Base-by-base conservation (phyloP, 169 alveolate genomes). In the Amoebophrya sp. region DNA sequence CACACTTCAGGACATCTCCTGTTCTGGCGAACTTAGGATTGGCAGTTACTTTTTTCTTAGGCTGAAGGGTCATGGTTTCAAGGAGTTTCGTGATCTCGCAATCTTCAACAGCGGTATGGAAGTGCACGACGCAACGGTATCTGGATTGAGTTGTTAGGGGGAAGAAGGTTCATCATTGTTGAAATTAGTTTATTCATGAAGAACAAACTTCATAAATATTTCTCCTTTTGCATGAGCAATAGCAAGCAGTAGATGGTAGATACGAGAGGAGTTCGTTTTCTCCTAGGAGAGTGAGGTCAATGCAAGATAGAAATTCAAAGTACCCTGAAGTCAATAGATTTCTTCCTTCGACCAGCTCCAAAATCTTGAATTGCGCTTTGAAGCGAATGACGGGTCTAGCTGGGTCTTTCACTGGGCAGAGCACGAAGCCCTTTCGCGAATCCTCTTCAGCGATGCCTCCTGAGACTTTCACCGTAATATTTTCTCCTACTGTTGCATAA, bases 311-410 rank as follows among this genome's bases (percentile, higher is more conserved):
- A 6, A 12, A 47, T 47, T 18, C 92, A 18, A 95, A 94, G 93
- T 98, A 98, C n/a, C 99, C 99, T 10, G 98, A 96, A 18, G 99
- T 96, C 92, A 98, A 94, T 76, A 98, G 94, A 14, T 98, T 98
- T 83, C 98, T 95, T 93, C 97, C 98, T 89, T 97, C 99, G 47
- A 97, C 97, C 53, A 98, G 94, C 93, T 98, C 99, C 26, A 98
- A 95, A 54, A 98, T 94, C 26, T 95, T 96, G 36, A 98, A 94
- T 92, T 96, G 96, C 29, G 99, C 99, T 78, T 96, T 93, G 89
- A 98, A 97, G 93, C 96, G 97, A 53, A 95, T 92, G 78, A 97
- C 98, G 12, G 96, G 98, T 3, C 98, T 98, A 93, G 99, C 97
- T 54, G 97, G 98, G 90, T 95, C 93, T 54, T 97, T 96, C 90